Percentiles rank a stretch among this genome's conserved stretches.
Evolutionary conservation across 805 yeast genomes (phyloP).

Genomic region (Suhomyces emberorum): DNA sequence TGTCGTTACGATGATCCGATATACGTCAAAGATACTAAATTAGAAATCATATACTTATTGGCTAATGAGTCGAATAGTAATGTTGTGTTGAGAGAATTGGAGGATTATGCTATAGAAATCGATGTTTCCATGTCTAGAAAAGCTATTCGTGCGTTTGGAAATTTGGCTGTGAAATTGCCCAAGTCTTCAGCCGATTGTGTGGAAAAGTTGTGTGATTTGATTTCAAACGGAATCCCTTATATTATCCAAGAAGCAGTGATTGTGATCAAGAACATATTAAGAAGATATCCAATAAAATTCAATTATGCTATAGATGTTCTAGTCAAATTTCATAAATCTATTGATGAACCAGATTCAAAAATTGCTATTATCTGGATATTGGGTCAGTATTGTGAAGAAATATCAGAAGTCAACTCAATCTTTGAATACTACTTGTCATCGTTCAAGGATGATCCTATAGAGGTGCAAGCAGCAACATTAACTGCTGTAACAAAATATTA

Average conservation of each 20-base stretch:
- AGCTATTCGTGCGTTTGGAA: constrained; percentile 86
- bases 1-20: constrained; percentile 83
- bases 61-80: constrained; percentile 63
- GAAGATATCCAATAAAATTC: constrained; percentile 68
- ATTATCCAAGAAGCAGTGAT: constrained; percentile 78
- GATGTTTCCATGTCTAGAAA: constrained; percentile 84
- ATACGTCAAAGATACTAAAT: constrained; percentile 83
- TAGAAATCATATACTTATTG: constrained; percentile 78
- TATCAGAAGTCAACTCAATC: constrained; percentile 43
- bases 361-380: constrained; percentile 79
- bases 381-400: constrained; percentile 61
- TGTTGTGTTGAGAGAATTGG: constrained; percentile 67
- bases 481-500: constrained; percentile 75
- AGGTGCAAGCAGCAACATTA: constrained; percentile 69
- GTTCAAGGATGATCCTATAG: constrained; percentile 62
- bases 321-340: constrained; percentile 34
- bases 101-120: constrained; percentile 83
- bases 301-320: constrained; percentile 29
- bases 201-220: constrained; percentile 53
- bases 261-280: constrained; percentile 69
- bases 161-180: constrained; percentile 74
- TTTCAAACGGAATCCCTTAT: constrained; percentile 64
- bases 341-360: constrained; percentile 76
- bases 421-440: constrained; percentile 37
- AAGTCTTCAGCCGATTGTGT: constrained; percentile 63